phyloP scores from a whole-genome alignment of 2,329 filamentous ascomycete genomes.

The Alternaria brassicicola region DNA sequence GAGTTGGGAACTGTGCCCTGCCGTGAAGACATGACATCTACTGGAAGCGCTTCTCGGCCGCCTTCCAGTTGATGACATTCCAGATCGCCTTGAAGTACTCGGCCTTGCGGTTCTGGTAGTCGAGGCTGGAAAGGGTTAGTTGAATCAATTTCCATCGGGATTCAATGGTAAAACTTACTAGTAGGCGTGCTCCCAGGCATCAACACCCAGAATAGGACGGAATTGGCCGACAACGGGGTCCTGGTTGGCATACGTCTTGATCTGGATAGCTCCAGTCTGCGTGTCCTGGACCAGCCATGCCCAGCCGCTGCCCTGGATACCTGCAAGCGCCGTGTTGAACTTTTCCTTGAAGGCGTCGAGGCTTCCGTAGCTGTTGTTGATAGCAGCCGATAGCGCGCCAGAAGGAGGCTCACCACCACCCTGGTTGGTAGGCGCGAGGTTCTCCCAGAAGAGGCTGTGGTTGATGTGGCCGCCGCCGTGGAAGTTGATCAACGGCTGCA shows the following conservation, averaged over 20 bases:
- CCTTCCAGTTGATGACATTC: constrained; percentile 97
- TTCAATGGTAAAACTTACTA: constrained; percentile 46
- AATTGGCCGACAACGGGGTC: constrained; percentile 86
- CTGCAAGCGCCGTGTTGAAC: constrained; percentile 68
- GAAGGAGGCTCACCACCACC: constrained; percentile 69
- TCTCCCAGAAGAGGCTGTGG: constrained; percentile 73
- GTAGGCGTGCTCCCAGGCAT: constrained; percentile 80
- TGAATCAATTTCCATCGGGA: accelerated
- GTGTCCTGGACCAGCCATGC: constrained; percentile 68
- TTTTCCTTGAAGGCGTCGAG: constrained; percentile 66
- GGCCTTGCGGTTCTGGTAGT: constrained; percentile 96
- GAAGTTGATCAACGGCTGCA: constrained; percentile 68
- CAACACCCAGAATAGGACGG: constrained; percentile 82
- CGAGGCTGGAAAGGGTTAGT: constrained; percentile 56
- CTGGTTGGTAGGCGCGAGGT: constrained; percentile 69
- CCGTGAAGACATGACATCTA: constrained; percentile 26
- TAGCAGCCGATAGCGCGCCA: constrained; percentile 62
- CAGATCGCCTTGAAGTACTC: constrained; percentile 94
- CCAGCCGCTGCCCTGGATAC: constrained; percentile 70
- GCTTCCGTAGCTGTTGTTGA: constrained; percentile 65
- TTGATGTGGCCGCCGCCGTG: constrained; percentile 72
- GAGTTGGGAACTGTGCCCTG: constrained; percentile 8
- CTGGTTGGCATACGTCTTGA: constrained; percentile 82
- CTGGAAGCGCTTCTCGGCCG: constrained; percentile 76
- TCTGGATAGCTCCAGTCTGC: constrained; percentile 64